Base-by-base conservation (phyloP, 768 basidiomycete species). In the Serendipita sp. region DNA sequence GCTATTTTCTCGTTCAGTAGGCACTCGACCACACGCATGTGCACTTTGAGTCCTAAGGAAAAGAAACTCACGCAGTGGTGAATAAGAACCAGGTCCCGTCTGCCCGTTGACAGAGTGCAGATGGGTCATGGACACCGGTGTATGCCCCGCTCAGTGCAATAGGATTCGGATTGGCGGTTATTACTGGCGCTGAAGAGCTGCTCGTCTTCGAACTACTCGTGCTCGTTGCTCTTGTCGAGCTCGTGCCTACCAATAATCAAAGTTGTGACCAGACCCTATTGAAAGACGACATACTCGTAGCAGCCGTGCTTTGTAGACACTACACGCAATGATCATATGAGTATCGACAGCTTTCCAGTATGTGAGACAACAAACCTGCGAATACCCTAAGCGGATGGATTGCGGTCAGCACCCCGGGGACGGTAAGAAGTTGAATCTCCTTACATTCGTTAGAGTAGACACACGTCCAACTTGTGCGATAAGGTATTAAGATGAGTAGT, bases 1-100 rank as follows among this genome's bases (percentile, higher is more conserved):
- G 7, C 75, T 51, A n/a, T 18, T 18, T 18, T 7, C 7, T 32
- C n/a, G 30, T n/a, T 51, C 5, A 51, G 48, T 18, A 51, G 23
- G 23, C 23, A 23, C 23, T 51, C 48, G 48, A 18, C 8, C 8
- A n/a, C 48, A 51, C n/a, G n/a, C n/a, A 41, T 8, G 48, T 0
- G 23, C 23, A 23, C 23, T 23, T 23, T 23, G 23, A 51, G 0
- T 8, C 18, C 30, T 23, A 23, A 23, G 23, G 30, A 32, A 18
- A 51, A 5, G 5, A 8, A 32, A 8, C 48, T 51, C 30, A 51
- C 48, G 48, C 48, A 51, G 48, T 51, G 7, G 48, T 18, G 30
- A 51, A 51, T 8, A 51, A 32, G 30, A 18, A 51, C 48, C 48
- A 51, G 18, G 48, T 51, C 48, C 48, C 48, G n/a, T 51, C 48